phyloP scores from a whole-genome alignment of 2,329 filamentous ascomycete species.

The Aspergillus udagawae region DNA sequence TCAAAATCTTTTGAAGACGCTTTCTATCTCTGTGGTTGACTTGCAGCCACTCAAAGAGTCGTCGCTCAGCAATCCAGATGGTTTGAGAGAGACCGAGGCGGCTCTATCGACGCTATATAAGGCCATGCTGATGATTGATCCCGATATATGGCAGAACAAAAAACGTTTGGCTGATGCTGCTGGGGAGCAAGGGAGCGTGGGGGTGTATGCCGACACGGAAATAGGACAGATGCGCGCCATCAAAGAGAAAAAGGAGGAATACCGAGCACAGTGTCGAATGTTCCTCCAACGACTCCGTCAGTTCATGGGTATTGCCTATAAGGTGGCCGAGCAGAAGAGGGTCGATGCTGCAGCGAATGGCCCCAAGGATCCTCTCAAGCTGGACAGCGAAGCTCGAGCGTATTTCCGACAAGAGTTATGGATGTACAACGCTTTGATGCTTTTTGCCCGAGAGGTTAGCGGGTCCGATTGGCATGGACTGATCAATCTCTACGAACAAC shows the following conservation, averaged over 20 bases:
- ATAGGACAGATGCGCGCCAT: constrained; percentile 84
- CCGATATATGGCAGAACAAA: constrained; percentile 60
- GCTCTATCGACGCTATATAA: constrained; percentile 80
- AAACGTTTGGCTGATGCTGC: constrained; percentile 46
- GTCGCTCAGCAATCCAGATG: constrained; percentile 66
- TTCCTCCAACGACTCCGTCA: constrained; percentile 78
- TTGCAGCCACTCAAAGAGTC: constrained; percentile 70
- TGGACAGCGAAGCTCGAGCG: constrained; percentile 68
- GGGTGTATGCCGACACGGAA: constrained; percentile 68
- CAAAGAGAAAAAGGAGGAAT: constrained; percentile 90
- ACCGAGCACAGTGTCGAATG: constrained; percentile 67
- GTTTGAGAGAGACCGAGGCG: constrained; percentile 72
- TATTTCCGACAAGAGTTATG: constrained; percentile 70
- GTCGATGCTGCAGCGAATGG: constrained; percentile 54
- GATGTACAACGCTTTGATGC: constrained; percentile 81
- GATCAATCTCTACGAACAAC: constrained; percentile 74
- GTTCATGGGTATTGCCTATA: constrained; percentile 79
- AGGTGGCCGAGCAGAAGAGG: constrained; percentile 67
- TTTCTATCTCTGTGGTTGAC: constrained; percentile 75
- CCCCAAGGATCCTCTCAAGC: constrained; percentile 50
- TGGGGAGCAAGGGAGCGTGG: constrained; percentile 35
- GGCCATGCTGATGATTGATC: constrained; percentile 91
- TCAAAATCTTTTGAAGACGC: constrained; percentile 81
- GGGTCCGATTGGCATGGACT: constrained; percentile 74
- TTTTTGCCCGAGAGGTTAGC: constrained; percentile 85